Percentiles rank a stretch among this genome's conserved stretches.
Conservation (phyloP, 371 early-diverging fungal species). For the Mortierella sp. region DNA sequence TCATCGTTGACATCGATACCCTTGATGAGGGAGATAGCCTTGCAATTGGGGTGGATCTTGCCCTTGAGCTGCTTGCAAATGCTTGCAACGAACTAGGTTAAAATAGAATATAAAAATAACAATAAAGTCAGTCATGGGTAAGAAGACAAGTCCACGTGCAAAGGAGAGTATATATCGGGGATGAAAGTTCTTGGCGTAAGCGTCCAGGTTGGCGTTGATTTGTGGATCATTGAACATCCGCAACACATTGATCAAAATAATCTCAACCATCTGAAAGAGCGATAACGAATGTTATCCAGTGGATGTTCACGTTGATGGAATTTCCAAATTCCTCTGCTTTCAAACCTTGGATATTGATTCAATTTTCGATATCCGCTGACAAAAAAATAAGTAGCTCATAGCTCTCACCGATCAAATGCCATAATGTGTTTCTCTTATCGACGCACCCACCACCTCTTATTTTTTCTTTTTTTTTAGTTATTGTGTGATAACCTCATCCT, state of each 20-base stretch:
- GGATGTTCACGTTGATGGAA: no score
- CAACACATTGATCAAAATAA: no score
- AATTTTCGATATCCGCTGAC: conserved; percentile 20
- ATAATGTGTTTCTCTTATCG: conserved; percentile 15
- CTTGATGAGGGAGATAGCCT: conserved; percentile 96
- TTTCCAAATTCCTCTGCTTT: background rate
- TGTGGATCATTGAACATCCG: no score
- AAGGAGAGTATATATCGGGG: background rate
- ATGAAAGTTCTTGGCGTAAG: background rate
- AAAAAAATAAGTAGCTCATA: background rate
- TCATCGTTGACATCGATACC: conserved; percentile 87
- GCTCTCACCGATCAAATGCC: conserved; percentile 1
- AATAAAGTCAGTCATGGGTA: background rate
- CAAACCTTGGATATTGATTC: background rate
- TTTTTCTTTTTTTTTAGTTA: conserved; percentile 6
- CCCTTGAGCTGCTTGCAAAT: conserved; percentile 86
- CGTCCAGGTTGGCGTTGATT: conserved; percentile 15
- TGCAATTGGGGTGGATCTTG: conserved; percentile 74
- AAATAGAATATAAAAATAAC: background rate
- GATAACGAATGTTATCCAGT: no score
- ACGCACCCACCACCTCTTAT: conserved; percentile 36
- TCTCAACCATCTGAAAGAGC: no score
- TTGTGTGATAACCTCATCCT: conserved; percentile 2
- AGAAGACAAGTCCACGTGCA: conserved; percentile 15
- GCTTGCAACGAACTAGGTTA: conserved; percentile 82